Evolutionary conservation across 73 alveolate genomes (phyloP).

Genomic region (Paramecium octaurelia): DNA sequence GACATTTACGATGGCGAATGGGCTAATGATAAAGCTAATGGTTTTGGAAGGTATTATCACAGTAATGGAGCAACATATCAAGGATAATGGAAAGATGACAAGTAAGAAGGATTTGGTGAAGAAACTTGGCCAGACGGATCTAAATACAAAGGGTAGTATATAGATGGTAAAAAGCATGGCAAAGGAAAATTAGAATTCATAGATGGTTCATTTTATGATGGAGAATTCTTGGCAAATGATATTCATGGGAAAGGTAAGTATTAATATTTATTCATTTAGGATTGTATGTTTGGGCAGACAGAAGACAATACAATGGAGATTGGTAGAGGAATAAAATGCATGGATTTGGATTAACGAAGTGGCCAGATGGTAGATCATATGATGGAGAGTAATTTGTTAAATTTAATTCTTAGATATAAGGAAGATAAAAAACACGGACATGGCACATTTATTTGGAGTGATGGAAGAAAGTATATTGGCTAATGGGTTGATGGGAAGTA

Average conservation of each 20-base stretch:
- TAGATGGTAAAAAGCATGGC: constrained; percentile 69
- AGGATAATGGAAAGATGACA: constrained; percentile 77
- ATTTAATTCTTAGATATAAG: constrained; percentile 78
- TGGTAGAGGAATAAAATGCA: constrained; percentile 64
- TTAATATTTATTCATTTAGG: constrained; percentile 48
- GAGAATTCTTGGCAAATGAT: constrained; percentile 63
- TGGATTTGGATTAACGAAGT: constrained; percentile 66
- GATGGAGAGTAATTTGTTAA: constrained; percentile 83
- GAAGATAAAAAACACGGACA: constrained; percentile 77
- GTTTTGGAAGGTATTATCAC: constrained; percentile 57
- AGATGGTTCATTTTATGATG: constrained; percentile 73
- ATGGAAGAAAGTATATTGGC: constrained; percentile 70
- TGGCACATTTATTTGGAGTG: constrained; percentile 78
- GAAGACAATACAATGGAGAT: constrained; percentile 72
- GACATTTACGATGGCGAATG: constrained; percentile 73
- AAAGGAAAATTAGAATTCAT: constrained; percentile 67
- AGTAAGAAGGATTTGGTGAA: constrained; percentile 74
- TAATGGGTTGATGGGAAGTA: constrained; percentile 67
- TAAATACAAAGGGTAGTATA: constrained; percentile 66
- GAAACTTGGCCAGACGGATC: constrained; percentile 81
- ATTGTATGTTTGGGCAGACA: constrained; percentile 78
- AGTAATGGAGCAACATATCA: constrained; percentile 68
- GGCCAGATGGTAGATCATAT: constrained; percentile 74
- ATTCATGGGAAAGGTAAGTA: constrained; percentile 51
- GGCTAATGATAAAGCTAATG: constrained; percentile 72